Conservation (phyloP, 345 rosid species). For the Bruguiera gymnorhiza region DNA sequence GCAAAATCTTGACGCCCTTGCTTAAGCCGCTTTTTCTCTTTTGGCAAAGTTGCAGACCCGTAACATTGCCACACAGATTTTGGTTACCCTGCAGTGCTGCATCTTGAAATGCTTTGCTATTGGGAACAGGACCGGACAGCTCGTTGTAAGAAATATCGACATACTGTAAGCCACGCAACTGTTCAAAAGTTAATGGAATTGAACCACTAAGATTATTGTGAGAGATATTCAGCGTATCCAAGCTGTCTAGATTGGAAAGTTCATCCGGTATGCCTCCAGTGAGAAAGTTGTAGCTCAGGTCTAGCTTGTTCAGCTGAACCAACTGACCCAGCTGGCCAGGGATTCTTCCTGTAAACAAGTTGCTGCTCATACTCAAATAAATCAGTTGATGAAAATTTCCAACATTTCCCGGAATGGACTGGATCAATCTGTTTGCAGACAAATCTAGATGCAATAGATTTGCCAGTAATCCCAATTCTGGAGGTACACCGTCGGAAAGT, state of each 20-base stretch:
- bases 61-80: constrained; percentile 29
- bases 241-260: constrained; percentile 1
- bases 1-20: background rate
- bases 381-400: background rate
- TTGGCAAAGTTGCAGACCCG: constrained; percentile 17
- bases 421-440: constrained; percentile 29
- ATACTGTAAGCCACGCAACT: no score
- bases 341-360: constrained; percentile 25
- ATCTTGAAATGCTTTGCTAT: constrained; percentile 14
- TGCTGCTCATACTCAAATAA: constrained; percentile 35
- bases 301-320: constrained; percentile 9
- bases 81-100: constrained; percentile 23
- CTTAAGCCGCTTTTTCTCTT: background rate
- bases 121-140: no score
- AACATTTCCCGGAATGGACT: constrained; percentile 13
- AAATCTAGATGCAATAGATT: constrained; percentile 23
- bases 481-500: constrained; percentile 18
- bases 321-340: constrained; percentile 13
- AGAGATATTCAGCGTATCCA: constrained; percentile 20
- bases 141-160: no score
- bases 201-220: constrained; percentile 28
- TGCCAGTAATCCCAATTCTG: constrained; percentile 12
- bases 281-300: constrained; percentile 31
- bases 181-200: constrained; percentile 2
- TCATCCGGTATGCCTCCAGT: constrained; percentile 20